phyloP scores from a whole-genome alignment of 768 basidiomycete genomes.

The Russula lepida region DNA sequence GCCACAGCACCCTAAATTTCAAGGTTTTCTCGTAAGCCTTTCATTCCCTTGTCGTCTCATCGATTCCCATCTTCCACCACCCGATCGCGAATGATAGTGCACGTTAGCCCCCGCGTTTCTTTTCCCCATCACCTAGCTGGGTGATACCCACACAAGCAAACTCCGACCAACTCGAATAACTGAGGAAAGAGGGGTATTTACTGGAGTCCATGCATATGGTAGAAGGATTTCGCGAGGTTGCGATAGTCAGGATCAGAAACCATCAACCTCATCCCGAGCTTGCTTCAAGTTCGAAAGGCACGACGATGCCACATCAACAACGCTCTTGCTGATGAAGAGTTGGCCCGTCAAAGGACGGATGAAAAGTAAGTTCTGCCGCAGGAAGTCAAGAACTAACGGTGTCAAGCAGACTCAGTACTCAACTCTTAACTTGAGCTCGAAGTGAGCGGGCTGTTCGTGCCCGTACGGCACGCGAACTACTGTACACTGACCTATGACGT shows the following conservation, averaged over 20 bases:
- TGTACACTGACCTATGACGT: neutral
- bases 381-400: neutral
- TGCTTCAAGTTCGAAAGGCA: neutral
- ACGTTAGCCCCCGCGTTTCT: neutral
- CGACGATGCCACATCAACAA: neutral
- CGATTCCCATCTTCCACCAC: no score
- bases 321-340: neutral
- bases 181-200: neutral
- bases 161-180: neutral
- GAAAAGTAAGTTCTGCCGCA: neutral
- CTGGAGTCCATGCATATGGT: neutral
- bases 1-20: neutral
- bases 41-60: neutral
- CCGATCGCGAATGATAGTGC: neutral
- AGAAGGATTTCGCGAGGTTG: neutral
- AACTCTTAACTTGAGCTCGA: neutral
- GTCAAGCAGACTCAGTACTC: neutral
- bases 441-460: neutral
- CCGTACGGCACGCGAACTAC: no score
- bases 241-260: neutral
- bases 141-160: neutral
- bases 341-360: neutral
- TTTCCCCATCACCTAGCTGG: neutral
- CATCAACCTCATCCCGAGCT: neutral
- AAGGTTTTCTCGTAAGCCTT: neutral